phyloP scores from a whole-genome alignment of 2,329 filamentous ascomycete species.

The Colletotrichum chrysophilum region DNA sequence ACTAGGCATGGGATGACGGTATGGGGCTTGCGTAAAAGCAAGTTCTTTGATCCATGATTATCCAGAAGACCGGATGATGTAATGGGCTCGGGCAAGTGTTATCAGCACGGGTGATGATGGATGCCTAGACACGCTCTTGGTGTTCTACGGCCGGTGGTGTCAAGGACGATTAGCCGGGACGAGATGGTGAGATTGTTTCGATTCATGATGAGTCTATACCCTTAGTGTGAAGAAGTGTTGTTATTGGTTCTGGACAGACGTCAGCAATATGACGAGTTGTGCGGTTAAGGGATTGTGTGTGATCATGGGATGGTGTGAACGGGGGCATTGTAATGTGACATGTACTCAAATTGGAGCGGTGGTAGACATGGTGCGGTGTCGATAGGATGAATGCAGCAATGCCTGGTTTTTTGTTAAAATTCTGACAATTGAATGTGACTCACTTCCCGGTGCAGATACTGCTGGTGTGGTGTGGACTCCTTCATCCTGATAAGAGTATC shows the following conservation, averaged over 20 bases:
- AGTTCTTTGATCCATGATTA: too few species aligned
- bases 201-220: conserved; percentile 25
- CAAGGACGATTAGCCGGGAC: neutral
- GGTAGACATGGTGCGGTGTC: too few species aligned
- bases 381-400: too few species aligned
- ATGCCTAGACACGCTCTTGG: neutral
- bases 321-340: too few species aligned
- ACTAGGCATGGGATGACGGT: neutral
- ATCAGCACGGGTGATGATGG: neutral
- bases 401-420: too few species aligned
- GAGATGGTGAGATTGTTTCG: conserved; percentile 16
- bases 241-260: neutral
- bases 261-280: neutral
- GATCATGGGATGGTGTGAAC: too few species aligned
- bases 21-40: too few species aligned
- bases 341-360: too few species aligned
- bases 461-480: too few species aligned
- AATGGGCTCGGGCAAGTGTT: neutral
- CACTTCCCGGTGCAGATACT: too few species aligned
- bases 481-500: too few species aligned
- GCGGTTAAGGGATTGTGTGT: neutral
- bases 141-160: neutral
- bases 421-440: too few species aligned
- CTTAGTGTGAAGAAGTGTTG: conserved; percentile 17
- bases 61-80: neutral